A percentile compares a stretch with the other conserved stretches of the same genome.
Conservation (phyloP, 768 basidiomycete species). For the Tephrocybe sp. region DNA sequence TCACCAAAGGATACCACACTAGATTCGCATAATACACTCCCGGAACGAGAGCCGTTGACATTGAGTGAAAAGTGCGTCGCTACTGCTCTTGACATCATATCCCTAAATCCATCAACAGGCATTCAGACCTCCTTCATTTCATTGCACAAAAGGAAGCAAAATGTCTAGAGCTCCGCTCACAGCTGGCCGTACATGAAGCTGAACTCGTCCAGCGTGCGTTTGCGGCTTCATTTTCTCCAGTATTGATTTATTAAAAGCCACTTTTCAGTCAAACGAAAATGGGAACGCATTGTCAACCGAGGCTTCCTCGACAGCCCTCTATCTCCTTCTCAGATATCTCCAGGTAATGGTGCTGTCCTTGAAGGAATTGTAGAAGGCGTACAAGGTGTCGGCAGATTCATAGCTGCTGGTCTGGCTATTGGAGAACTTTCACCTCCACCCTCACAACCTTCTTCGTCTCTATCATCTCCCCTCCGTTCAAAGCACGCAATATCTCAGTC, state of each 20-base stretch:
- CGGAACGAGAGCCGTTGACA: conserved; percentile 48
- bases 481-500: conserved; percentile 11
- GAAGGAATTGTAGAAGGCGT: conserved; percentile 68
- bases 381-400: conserved; percentile 52
- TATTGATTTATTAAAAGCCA: conserved; percentile 1
- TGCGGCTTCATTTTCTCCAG: background rate
- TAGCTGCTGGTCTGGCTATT: conserved; percentile 43
- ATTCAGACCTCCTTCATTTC: conserved; percentile 75
- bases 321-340: conserved; percentile 17
- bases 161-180: conserved; percentile 77
- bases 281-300: conserved; percentile 75
- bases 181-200: conserved; percentile 67
- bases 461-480: conserved; percentile 6
- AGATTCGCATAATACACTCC: conserved; percentile 13
- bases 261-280: conserved; percentile 69
- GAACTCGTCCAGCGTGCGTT: conserved; percentile 63
- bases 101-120: conserved; percentile 41
- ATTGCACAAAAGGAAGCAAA: conserved; percentile 87
- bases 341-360: conserved; percentile 37
- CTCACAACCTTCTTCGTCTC: background rate
- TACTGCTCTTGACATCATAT: background rate
- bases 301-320: conserved; percentile 36
- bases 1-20: conserved; percentile 20
- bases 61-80: conserved; percentile 66
- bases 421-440: conserved; percentile 24